Base-by-base conservation (phyloP, 805 yeast species). In the Yarrowia osloensis region DNA sequence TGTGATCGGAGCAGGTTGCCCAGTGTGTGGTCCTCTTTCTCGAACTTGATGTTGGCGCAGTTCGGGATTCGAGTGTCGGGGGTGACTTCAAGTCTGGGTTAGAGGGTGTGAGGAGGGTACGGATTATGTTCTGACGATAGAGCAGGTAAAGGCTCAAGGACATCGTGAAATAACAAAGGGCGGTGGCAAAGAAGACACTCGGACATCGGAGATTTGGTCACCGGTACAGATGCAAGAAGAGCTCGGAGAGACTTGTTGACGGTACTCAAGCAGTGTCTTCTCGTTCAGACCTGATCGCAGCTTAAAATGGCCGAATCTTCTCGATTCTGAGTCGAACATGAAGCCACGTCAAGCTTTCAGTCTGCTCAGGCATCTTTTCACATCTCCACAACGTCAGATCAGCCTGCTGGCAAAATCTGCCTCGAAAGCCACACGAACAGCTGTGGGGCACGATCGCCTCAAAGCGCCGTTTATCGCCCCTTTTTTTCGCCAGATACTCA, bases 31-130 rank as follows among this genome's bases (percentile, higher is more conserved):
- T 95, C 99, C 77, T 95, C 99, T 76, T 97, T 88, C 78, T 95
- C 98, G 72, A 95, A 91, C 70, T 91, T 91, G 71, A 95, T 84
- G 69, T 93, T 86, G 55, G 96, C 93, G 52, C 98, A 96, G 76
- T 95, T 95, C 24, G 98, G 97, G 39, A 94, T 95, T 74, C 93
- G 90, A 67, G 96, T 87, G 79, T 95, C 99, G 8, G 98, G 97
- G 33, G 92, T 89, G 66, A 95, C 87, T 69, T 88, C 87, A 69
- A 95, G 83, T 77, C 91, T 88, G 47, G 28, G 59, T 49, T 47
- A 63, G 59, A 33, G 21, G 15, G 11, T 13, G 19, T 35, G 19
- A 15, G 8, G 8, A n/a, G n/a, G n/a, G n/a, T n/a, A n/a, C n/a
- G n/a, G n/a, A n/a, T n/a, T n/a, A n/a, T n/a, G n/a, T n/a, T n/a